Percentiles rank a stretch among this genome's conserved stretches.
Evolutionary conservation across 2,329 filamentous ascomycete genomes (phyloP).

Genomic region (Fusarium sp.): DNA sequence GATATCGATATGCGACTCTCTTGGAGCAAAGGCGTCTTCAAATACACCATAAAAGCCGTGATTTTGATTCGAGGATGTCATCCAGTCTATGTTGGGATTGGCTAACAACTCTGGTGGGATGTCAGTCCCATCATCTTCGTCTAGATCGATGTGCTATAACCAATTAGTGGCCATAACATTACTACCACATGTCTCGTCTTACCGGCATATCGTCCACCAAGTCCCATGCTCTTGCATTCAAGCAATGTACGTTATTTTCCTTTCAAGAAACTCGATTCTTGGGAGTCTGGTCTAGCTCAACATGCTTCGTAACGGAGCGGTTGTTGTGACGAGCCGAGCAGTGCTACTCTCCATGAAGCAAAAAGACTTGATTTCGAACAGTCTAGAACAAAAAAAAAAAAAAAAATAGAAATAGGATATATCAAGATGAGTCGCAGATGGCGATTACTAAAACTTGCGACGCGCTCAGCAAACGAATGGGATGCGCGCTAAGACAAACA

Average conservation of each 20-base stretch:
- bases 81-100: conserved; percentile 11
- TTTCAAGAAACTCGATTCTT: not conserved
- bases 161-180: not conserved
- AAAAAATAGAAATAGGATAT: not conserved
- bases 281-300: not conserved
- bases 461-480: not conserved
- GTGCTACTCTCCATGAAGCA: not conserved
- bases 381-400: not conserved
- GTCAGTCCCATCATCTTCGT: conserved; percentile 15
- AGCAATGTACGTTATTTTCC: not conserved
- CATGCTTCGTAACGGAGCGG: not conserved
- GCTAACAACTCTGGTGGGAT: conserved; percentile 9
- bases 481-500: not conserved
- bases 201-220: conserved; percentile 28
- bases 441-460: not conserved
- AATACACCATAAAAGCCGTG: conserved; percentile 21
- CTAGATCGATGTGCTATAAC: conserved; percentile 14
- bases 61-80: not conserved
- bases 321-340: not conserved
- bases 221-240: conserved; percentile 14
- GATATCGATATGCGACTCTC: not conserved
- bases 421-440: not conserved
- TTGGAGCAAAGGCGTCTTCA: conserved; percentile 12
- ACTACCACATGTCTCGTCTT: not conserved
- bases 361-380: not conserved